Evolutionary conservation across 768 basidiomycete genomes (phyloP).

Genomic region (Lentinula boryana): DNA sequence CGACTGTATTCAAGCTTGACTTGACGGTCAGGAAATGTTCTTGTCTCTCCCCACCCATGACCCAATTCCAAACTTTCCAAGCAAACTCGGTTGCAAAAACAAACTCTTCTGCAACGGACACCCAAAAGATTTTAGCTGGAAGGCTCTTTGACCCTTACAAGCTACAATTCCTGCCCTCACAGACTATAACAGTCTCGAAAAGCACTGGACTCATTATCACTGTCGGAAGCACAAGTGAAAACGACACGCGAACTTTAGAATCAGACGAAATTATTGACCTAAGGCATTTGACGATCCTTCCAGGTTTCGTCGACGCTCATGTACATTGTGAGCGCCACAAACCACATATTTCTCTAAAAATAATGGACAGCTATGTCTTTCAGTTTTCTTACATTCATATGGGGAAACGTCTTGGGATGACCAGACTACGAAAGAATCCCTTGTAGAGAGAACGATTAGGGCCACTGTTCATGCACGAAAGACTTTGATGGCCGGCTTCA

Average conservation of each 20-base stretch:
- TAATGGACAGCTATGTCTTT: neutral
- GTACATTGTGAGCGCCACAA: conserved; percentile 39
- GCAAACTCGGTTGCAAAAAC: neutral
- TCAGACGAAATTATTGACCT: conserved; percentile 31
- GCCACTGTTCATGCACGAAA: conserved; percentile 53
- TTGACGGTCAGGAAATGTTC: neutral
- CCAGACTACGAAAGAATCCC: conserved; percentile 51
- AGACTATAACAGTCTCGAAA: conserved; percentile 41
- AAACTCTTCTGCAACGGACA: neutral
- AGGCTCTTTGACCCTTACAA: conserved; percentile 45
- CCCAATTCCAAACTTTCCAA: neutral
- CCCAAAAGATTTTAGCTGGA: conserved; percentile 28
- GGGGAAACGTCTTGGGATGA: conserved; percentile 56
- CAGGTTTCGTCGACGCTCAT: conserved; percentile 53
- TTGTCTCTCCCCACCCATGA: neutral
- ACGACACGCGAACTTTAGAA: neutral
- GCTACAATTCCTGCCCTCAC: conserved; percentile 34
- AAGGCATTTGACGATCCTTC: conserved; percentile 40
- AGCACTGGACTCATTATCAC: conserved; percentile 43
- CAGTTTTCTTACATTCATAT: conserved; percentile 60
- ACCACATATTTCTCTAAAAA: neutral
- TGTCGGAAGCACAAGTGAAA: conserved; percentile 20
- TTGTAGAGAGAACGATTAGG: conserved; percentile 54
- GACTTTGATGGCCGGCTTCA: conserved; percentile 59
- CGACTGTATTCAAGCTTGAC: no score